Evolutionary conservation across 2,329 filamentous ascomycete genomes (phyloP), one percentile per base, ranked within the genome.

Genomic region (Apiospora arundinis): DNA sequence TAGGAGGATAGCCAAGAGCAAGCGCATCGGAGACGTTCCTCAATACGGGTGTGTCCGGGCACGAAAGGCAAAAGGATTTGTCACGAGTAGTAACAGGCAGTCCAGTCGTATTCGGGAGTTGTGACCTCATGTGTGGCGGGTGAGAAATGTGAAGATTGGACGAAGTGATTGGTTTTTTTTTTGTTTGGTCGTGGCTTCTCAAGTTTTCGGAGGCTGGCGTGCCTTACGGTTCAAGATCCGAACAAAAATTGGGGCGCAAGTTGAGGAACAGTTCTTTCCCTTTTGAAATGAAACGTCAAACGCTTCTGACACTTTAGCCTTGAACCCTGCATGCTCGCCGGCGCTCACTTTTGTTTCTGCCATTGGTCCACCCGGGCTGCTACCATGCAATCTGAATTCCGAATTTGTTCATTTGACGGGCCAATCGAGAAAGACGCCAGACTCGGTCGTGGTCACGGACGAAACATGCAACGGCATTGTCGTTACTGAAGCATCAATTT

Each of bases 201-300:
- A 6, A 32, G 32, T 32, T 6, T 6, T 32, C 32, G 32, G 25
- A 32, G 25, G 49, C 25, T 32, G 49, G 49, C 23, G 23, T 56
- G 28, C 4, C 1, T 18, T 6, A 60, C 56, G 56, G 56, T 12
- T 40, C 32, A n/a, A 40, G 32, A 63, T 40, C 28, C 28, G 28
- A 63, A 40, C 4, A 40, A n/a, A n/a, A 4, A 63, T 3, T 40
- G 56, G 56, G 32, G 28, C 28, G 25, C 49, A 28, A 32, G 7
- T 4, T 45, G 42, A 45, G 12, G 11, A 45, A 18, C 18, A 40
- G 8, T 37, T 37, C 18, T 18, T 37, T 37, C 32, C 56, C 32
- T n/a, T 63, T 40, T 63, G 18, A n/a, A 63, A n/a, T 63, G 56
- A 40, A 63, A 63, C 56, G 56, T 63, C 56, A 63, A 63, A 63